Evolutionary conservation across 441 rosid genomes (phyloP), one percentile per base, ranked within the genome.

Genomic region (Lepidium campestre): DNA sequence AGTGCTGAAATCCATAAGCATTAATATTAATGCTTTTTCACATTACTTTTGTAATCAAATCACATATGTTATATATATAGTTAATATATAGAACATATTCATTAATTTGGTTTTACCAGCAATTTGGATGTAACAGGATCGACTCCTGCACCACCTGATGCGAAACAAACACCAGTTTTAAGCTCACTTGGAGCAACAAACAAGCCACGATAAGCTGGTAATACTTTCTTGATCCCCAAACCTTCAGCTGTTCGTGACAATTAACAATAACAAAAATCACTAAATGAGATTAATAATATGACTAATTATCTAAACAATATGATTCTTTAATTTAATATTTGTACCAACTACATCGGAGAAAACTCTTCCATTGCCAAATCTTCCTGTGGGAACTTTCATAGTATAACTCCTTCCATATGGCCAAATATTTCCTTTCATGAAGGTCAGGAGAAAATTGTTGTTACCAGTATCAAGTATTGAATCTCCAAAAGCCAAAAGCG

Each of bases 81-180:
- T 32, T 69, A 14, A 47, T 39, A 35, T 37, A 56, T 67, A 11
- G n/a, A n/a, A 49, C 36, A 10, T 44, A 27, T 59, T 69, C 18
- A 3, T 42, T 13, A 22, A 10, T 45, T 54, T 4, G 3, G 17
- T 40, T 19, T 46, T 56, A 73, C 73, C 77, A 67, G n/a, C 15
- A 67, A 0, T 57, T 17, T 68, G 7, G 94, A 47, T 14, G 98
- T 92, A 46, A 80, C 32, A 18, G 96, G 91, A 73, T 92, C 98
- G 11, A 70, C 84, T 27, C 98, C 98, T 4, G 77, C 18, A 61
- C 90, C 96, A 40, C 97, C 88, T 0, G 98, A 90, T 58, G 97
- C 97, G 68, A 93, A 90, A 64, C 84, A 78, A 20, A 88, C 96
- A 11, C 98, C 98, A 0, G 96, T 88, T 66, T 57, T 6, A 6